Evolutionary conservation across 176 grass and related monocot species (phyloP).

Genomic region (Cenchrus americanus): DNA sequence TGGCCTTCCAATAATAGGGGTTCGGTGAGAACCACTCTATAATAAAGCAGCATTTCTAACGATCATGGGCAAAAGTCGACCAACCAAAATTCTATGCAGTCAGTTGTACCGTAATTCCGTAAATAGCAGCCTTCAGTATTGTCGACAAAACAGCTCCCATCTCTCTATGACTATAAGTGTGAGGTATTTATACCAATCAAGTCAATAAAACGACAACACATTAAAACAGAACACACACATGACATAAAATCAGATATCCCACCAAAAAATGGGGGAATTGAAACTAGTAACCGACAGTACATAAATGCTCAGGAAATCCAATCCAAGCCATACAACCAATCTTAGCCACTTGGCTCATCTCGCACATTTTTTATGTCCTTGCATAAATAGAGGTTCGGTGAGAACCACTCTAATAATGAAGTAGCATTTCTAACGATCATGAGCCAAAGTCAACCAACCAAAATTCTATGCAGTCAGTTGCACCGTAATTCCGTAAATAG

Average conservation of each 20-base stretch:
- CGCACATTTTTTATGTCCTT: not conserved
- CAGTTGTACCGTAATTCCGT: not conserved
- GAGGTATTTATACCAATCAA: not conserved
- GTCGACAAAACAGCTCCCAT: not conserved
- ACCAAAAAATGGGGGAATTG: not conserved
- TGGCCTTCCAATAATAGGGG: conserved; percentile 8
- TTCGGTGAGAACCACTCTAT: not conserved
- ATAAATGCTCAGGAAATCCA: not conserved
- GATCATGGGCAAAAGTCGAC: not conserved
- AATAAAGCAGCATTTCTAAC: conserved; percentile 10
- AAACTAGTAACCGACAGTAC: not conserved
- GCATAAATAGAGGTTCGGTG: not conserved
- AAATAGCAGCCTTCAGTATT: not conserved
- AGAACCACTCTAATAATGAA: not conserved
- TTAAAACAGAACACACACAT: not conserved
- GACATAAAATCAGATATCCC: not conserved
- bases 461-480: not conserved
- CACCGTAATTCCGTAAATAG: not conserved
- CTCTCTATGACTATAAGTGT: not conserved
- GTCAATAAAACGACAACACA: not conserved
- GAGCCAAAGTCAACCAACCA: not conserved
- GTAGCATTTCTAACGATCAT: conserved; percentile 13
- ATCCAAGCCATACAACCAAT: not conserved
- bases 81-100: not conserved
- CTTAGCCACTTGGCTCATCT: not conserved